These are phyloP conservation scores for Globisporangium irregulare DNA, from an alignment of 352 stramenopile species.

Conservation along the genomic window DNA sequence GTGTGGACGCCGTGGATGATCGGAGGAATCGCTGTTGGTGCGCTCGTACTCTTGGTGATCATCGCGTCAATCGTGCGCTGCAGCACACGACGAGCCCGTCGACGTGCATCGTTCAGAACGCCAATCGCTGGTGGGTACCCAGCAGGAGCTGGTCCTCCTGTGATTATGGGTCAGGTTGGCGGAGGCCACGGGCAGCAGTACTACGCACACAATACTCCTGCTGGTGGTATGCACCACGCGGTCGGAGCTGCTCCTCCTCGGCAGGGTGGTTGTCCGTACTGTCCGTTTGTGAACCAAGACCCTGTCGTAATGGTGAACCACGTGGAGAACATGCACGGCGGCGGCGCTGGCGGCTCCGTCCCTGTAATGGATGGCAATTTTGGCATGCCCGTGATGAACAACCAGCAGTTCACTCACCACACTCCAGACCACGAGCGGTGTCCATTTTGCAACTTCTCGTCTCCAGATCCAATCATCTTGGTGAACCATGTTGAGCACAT, in stretches of 20 bases:
- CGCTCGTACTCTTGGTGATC: conserved; percentile 50
- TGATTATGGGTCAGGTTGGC: background rate
- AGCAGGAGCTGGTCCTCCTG: background rate
- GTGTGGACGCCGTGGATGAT: conserved; percentile 67
- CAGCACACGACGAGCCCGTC: conserved; percentile 23
- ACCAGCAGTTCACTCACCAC: conserved; percentile 1
- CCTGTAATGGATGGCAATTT: conserved; percentile 17
- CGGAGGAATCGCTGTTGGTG: conserved; percentile 37
- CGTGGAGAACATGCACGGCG: conserved; percentile 46
- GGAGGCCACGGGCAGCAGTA: conserved; percentile 8
- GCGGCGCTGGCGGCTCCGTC: conserved; percentile 13
- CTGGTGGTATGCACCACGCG: conserved; percentile 12
- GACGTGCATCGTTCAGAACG: conserved; percentile 6
- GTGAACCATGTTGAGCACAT: conserved; percentile 80
- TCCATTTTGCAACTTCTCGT: conserved; percentile 60
- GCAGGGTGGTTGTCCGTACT: conserved; percentile 54
- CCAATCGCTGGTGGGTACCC: conserved; percentile 11
- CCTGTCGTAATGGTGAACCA: conserved; percentile 65
- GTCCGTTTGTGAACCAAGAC: conserved; percentile 42
- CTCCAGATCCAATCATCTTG: conserved; percentile 55
- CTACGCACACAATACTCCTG: conserved; percentile 20
- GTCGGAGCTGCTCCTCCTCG: background rate
- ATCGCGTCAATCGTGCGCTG: conserved; percentile 37
- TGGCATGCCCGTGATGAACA: conserved; percentile 15
- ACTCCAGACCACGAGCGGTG: conserved; percentile 43